These are phyloP conservation scores for Fraxinus xanthoxyloides DNA, from an alignment of 305 asterid genomes.

Conservation along the genomic window DNA sequence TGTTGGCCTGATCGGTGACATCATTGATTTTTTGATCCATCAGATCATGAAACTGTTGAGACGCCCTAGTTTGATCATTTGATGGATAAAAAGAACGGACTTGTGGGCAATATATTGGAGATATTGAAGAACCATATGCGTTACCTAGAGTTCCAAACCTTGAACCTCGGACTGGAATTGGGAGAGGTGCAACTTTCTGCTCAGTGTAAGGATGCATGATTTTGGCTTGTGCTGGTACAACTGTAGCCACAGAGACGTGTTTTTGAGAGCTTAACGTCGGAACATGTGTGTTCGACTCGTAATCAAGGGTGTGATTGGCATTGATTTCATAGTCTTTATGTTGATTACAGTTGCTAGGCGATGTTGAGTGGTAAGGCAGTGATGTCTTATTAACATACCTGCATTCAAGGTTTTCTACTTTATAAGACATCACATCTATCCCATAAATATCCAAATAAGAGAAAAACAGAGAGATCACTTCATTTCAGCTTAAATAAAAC, in stretches of 20 bases:
- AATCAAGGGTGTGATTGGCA: slow-evolving; percentile 37
- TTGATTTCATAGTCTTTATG: slow-evolving; percentile 47
- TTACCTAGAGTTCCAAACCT: slow-evolving; percentile 27
- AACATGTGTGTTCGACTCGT: slow-evolving; percentile 40
- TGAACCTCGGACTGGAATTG: slow-evolving; percentile 33
- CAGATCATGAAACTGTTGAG: slow-evolving; percentile 35
- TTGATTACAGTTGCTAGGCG: slow-evolving; percentile 51
- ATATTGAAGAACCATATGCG: slow-evolving; percentile 26
- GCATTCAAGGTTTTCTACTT: slow-evolving; percentile 26
- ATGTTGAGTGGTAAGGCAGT: slow-evolving; percentile 38
- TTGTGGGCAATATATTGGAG: slow-evolving; percentile 39
- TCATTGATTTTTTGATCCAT: slow-evolving; percentile 34
- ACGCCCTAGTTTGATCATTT: slow-evolving; percentile 28
- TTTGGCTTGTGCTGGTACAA: slow-evolving; percentile 41
- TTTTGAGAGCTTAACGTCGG: slow-evolving; percentile 31
- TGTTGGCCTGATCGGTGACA: slow-evolving; percentile 43
- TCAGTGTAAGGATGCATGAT: slow-evolving; percentile 23
- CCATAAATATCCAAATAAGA: background rate
- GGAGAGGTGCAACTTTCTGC: slow-evolving; percentile 26
- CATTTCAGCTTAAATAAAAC: background rate
- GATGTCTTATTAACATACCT: slow-evolving; percentile 62
- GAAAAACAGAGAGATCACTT: background rate
- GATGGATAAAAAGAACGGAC: slow-evolving; percentile 31
- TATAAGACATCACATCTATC: slow-evolving; percentile 8
- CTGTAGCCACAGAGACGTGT: slow-evolving; percentile 21